Evolutionary conservation across 305 asterid genomes (phyloP).

Genomic region (Plantago rigida): DNA sequence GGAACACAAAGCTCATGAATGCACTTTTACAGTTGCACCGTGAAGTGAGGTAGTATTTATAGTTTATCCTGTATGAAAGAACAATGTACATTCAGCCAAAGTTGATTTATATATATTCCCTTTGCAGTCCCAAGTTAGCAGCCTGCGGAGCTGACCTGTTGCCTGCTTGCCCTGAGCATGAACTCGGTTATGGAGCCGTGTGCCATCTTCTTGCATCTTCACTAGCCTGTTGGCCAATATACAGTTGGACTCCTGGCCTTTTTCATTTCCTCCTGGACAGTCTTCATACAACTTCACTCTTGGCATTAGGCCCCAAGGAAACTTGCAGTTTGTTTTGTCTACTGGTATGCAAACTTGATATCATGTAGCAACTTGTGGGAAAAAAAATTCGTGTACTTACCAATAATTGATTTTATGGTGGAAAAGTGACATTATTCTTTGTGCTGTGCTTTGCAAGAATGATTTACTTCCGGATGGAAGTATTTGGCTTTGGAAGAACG

Average conservation of each 20-base stretch:
- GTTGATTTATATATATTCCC: slow-evolving; percentile 26
- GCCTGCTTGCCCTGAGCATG: slow-evolving; percentile 62
- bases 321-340: slow-evolving; percentile 77
- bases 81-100: slow-evolving; percentile 16
- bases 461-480: slow-evolving; percentile 78
- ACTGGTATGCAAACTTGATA: slow-evolving; percentile 49
- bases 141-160: slow-evolving; percentile 62
- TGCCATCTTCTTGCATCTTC: slow-evolving; percentile 89
- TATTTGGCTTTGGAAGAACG: slow-evolving; percentile 79
- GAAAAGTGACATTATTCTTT: slow-evolving; percentile 22
- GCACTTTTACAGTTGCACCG: slow-evolving; percentile 75
- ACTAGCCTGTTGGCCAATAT: slow-evolving; percentile 91
- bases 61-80: slow-evolving; percentile 20
- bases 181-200: slow-evolving; percentile 76
- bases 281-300: slow-evolving; percentile 63
- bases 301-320: slow-evolving; percentile 93
- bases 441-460: slow-evolving; percentile 49
- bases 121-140: slow-evolving; percentile 84
- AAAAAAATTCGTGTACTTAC: background rate
- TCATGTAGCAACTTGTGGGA: slow-evolving; percentile 11
- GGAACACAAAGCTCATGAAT: slow-evolving; percentile 78
- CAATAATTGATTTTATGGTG: slow-evolving; percentile 16
- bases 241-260: slow-evolving; percentile 92
- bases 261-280: slow-evolving; percentile 57
- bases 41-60: slow-evolving; percentile 64